A percentile compares a stretch with the other conserved stretches of the same genome.
phyloP scores from a whole-genome alignment of 2,329 filamentous ascomycete genomes.

The Diplodia seriata region DNA sequence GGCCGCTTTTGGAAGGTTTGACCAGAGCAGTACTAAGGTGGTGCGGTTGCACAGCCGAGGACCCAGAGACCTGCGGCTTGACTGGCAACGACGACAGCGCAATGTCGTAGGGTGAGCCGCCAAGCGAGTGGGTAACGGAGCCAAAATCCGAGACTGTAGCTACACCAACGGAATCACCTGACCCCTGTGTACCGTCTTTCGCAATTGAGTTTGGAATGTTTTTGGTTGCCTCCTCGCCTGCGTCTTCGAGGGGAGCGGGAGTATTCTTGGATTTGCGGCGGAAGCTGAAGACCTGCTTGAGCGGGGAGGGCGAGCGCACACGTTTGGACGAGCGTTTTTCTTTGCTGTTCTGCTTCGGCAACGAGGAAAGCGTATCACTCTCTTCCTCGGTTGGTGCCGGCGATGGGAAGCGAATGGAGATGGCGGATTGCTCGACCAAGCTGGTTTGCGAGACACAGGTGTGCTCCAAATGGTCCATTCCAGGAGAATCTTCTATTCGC shows the following conservation, averaged over 20 bases:
- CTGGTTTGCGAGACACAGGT: conserved; percentile 44
- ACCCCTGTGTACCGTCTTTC: neutral
- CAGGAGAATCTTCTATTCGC: conserved; percentile 45
- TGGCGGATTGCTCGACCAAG: conserved; percentile 33
- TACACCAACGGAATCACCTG: conserved; percentile 36
- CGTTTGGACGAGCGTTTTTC: conserved; percentile 10
- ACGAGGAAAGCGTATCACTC: neutral
- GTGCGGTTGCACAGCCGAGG: conserved; percentile 45
- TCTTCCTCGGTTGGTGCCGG: conserved; percentile 15
- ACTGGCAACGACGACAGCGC: conserved; percentile 38
- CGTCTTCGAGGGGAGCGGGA: neutral
- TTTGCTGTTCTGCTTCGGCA: neutral
- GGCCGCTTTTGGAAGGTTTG: conserved; percentile 39
- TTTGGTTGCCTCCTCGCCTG: neutral
- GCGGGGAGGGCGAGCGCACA: conserved; percentile 5
- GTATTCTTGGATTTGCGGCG: conserved; percentile 19
- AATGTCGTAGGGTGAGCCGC: conserved; percentile 54
- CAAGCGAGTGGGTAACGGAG: conserved; percentile 51
- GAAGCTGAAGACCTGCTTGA: conserved; percentile 23
- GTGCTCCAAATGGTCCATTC: conserved; percentile 47
- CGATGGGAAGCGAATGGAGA: conserved; percentile 36
- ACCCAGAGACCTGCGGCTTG: conserved; percentile 35
- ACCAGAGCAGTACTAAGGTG: conserved; percentile 42
- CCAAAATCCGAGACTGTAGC: conserved; percentile 49
- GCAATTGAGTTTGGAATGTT: neutral